phyloP scores from a whole-genome alignment of 2,329 filamentous ascomycete genomes.

The Fusarium hainanense region DNA sequence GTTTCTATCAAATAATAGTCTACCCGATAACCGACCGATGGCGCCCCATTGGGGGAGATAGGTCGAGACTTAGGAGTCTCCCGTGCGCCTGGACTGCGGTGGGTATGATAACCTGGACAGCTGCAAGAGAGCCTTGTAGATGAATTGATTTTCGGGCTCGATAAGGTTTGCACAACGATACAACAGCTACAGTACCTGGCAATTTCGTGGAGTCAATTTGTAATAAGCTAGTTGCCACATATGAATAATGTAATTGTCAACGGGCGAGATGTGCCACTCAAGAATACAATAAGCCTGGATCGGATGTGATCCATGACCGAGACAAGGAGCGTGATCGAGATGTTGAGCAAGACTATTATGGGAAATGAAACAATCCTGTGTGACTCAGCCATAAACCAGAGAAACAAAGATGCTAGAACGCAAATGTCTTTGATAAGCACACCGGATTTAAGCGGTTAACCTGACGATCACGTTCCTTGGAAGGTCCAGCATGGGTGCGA shows the following conservation, averaged over 20 bases:
- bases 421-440: background rate
- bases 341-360: background rate
- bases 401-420: background rate
- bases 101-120: background rate
- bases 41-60: background rate
- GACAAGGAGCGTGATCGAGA: background rate
- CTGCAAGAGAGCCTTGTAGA: background rate
- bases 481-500: background rate
- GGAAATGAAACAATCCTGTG: constrained; percentile 19
- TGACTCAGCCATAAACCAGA: background rate
- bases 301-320: background rate
- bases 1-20: background rate
- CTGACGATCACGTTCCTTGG: constrained; percentile 32
- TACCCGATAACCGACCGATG: background rate
- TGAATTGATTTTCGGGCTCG: constrained; percentile 9
- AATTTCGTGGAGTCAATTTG: constrained; percentile 15
- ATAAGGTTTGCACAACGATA: constrained; percentile 5
- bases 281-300: background rate
- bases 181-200: background rate
- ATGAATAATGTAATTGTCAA: constrained; percentile 14
- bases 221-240: constrained; percentile 28
- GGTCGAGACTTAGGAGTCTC: constrained; percentile 1
- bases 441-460: constrained; percentile 4
- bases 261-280: background rate
- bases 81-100: background rate